Evolutionary conservation across 1,284 basidiomycete species (phyloP).

Genomic region (Cutaneotrichosporon spelunceum): DNA sequence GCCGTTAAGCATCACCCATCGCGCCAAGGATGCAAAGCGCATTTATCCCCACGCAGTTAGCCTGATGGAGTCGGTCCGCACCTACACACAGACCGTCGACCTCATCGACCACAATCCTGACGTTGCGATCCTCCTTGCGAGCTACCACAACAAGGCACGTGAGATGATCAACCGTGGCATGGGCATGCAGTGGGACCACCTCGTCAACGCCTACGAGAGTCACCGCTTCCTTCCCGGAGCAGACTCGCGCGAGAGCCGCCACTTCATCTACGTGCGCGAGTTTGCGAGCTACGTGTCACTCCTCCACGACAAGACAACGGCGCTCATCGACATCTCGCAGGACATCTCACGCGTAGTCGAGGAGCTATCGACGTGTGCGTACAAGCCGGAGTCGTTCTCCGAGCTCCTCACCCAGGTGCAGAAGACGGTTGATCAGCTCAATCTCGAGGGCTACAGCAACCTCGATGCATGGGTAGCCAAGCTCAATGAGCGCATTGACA

Average conservation of each 20-base stretch:
- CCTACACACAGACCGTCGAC: constrained; percentile 90
- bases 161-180: constrained; percentile 83
- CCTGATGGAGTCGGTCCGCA: constrained; percentile 95
- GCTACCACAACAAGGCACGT: constrained; percentile 85
- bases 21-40: constrained; percentile 96
- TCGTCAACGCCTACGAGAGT: constrained; percentile 86
- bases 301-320: constrained; percentile 90
- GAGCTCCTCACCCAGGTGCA: constrained; percentile 77
- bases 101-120: constrained; percentile 82
- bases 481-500: constrained; percentile 82
- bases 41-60: constrained; percentile 98
- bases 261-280: constrained; percentile 90
- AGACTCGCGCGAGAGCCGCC: constrained; percentile 78
- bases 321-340: constrained; percentile 83
- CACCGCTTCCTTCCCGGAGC: constrained; percentile 64
- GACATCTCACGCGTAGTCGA: constrained; percentile 81
- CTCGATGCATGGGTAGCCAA: constrained; percentile 93
- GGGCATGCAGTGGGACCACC: constrained; percentile 94
- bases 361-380: constrained; percentile 81
- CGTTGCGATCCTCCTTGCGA: constrained; percentile 88
- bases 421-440: constrained; percentile 86
- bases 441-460: constrained; percentile 94
- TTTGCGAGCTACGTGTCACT: constrained; percentile 89
- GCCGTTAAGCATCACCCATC: constrained; percentile 88
- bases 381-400: constrained; percentile 75